phyloP scores from a whole-genome alignment of 768 basidiomycete species.

The Lentinula lateritia region DNA sequence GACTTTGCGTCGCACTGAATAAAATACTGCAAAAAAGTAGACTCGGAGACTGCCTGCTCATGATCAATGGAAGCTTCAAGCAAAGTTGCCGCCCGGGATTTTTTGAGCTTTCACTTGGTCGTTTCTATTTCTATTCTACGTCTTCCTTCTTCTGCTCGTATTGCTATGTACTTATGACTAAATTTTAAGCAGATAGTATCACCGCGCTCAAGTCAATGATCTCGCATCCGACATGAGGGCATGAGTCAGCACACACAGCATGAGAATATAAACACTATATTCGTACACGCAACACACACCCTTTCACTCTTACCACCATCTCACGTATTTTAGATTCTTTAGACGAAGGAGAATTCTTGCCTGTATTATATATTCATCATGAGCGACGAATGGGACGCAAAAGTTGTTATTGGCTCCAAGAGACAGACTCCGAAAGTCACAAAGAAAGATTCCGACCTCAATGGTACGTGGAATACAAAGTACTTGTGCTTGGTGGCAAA shows the following conservation, averaged over 20 bases:
- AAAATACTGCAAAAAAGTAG: no score
- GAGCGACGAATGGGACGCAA: conserved; percentile 59
- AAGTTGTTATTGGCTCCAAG: conserved; percentile 68
- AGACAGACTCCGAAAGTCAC: conserved; percentile 57
- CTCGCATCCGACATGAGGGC: not conserved
- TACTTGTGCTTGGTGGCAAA: conserved; percentile 12
- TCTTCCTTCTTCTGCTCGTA: not conserved
- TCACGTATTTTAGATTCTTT: not conserved
- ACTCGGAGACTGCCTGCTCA: no score
- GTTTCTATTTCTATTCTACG: no score
- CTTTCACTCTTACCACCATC: not conserved
- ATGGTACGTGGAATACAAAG: conserved; percentile 32
- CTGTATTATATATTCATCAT: conserved; percentile 23
- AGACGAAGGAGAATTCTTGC: not conserved
- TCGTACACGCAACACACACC: not conserved
- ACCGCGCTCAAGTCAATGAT: not conserved
- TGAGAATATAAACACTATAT: not conserved
- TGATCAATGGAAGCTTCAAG: no score
- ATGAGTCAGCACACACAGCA: conserved; percentile 3
- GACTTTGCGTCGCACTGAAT: no score
- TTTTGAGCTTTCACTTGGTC: no score
- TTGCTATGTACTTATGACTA: no score
- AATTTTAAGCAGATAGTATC: not conserved
- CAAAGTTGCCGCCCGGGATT: no score
- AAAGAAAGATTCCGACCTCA: conserved; percentile 53